A percentile compares a stretch with the other conserved stretches of the same genome.
Evolutionary conservation across 257 asterid species (phyloP).

Genomic region (Solanum pinnatisectum): DNA sequence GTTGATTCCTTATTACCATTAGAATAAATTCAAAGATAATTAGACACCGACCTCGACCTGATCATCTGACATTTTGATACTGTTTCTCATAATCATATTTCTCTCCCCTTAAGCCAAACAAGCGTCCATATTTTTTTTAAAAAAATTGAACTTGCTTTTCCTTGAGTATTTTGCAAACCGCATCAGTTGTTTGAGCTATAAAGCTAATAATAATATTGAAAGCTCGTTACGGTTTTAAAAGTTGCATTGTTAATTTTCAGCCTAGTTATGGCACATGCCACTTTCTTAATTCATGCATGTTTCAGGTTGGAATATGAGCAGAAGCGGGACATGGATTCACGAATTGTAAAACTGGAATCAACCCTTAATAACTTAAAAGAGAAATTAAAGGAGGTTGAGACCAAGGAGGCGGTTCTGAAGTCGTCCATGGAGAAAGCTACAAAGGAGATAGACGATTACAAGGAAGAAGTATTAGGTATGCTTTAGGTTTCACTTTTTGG

Average conservation of each 20-base stretch:
- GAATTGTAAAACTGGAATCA: constrained; percentile 75
- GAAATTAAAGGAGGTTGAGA: constrained; percentile 47
- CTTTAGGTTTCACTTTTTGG: background rate
- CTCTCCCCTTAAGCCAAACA: background rate
- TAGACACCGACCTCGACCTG: background rate
- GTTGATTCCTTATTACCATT: background rate
- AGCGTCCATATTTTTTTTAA: background rate
- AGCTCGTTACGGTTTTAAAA: background rate
- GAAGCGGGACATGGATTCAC: constrained; percentile 77
- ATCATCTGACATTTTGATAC: constrained; percentile 6
- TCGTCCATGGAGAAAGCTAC: constrained; percentile 49
- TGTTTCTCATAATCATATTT: background rate
- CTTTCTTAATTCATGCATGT: background rate
- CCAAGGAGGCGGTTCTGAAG: constrained; percentile 53
- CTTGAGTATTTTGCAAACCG: background rate
- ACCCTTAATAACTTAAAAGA: constrained; percentile 42
- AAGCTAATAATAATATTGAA: background rate
- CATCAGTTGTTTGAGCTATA: background rate
- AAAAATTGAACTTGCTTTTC: background rate
- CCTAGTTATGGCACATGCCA: background rate
- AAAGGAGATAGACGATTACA: constrained; percentile 49
- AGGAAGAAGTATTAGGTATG: constrained; percentile 62
- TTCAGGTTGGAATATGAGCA: constrained; percentile 89
- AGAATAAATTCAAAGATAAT: background rate
- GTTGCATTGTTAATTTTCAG: background rate